Evolutionary conservation across 805 yeast species (phyloP).

Genomic region (Tetrapisispora iriomotensis): DNA sequence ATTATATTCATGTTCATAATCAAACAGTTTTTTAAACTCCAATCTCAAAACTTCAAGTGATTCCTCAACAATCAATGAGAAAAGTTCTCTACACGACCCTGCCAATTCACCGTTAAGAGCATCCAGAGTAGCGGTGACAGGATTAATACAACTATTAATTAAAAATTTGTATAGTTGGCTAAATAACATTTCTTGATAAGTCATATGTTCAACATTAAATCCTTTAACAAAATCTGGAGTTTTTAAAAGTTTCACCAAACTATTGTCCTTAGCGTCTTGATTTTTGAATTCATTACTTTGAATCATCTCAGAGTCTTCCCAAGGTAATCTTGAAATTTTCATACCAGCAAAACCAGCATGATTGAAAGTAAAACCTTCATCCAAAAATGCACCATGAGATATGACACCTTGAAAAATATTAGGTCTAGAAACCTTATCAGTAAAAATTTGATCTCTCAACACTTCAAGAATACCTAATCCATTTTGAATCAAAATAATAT

Average conservation of each 20-base stretch:
- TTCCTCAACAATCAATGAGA: conserved; percentile 29
- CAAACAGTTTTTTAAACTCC: conserved; percentile 23
- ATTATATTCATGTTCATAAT: conserved; percentile 17
- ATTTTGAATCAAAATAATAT: conserved; percentile 69
- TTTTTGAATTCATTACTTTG: conserved; percentile 13
- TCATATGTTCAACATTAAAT: conserved; percentile 26
- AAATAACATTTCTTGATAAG: conserved; percentile 40
- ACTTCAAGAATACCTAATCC: conserved; percentile 76
- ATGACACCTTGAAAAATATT: conserved; percentile 64
- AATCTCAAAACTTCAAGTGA: conserved; percentile 24
- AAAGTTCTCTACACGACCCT: conserved; percentile 32
- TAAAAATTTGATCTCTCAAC: conserved; percentile 47
- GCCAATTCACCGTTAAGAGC: conserved; percentile 73
- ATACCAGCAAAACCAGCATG: conserved; percentile 72
- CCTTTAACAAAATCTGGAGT: conserved; percentile 17
- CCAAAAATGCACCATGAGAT: conserved; percentile 70
- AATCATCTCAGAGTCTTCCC: conserved; percentile 15
- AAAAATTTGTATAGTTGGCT: conserved; percentile 69
- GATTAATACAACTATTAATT: conserved; percentile 76
- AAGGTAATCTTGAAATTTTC: conserved; percentile 49
- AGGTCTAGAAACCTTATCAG: conserved; percentile 40
- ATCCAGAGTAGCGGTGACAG: conserved; percentile 68
- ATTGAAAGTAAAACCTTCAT: conserved; percentile 30
- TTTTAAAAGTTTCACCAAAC: conserved; percentile 24
- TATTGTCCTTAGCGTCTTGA: conserved; percentile 13